A percentile compares a stretch with the other conserved stretches of the same genome.
These are phyloP conservation scores for Pluteus cervinus DNA, from an alignment of 768 basidiomycete genomes.

Conservation along the genomic window DNA sequence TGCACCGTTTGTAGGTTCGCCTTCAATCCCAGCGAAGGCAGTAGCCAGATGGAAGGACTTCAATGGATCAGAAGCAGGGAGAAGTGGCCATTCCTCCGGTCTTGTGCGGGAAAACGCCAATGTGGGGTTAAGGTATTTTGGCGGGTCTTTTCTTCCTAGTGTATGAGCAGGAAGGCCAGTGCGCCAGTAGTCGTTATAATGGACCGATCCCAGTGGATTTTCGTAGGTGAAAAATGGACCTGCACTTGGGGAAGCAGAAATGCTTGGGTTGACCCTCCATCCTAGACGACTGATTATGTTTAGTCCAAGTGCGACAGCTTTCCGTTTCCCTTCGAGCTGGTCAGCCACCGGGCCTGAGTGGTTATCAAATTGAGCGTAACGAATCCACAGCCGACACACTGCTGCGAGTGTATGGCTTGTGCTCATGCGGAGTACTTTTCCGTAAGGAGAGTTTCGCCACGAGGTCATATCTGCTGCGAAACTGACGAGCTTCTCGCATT, in stretches of 20 bases:
- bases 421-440: slow-evolving; percentile 28
- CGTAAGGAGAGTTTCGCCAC: slow-evolving; percentile 36
- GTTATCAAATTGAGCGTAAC: no score
- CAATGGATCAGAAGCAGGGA: slow-evolving; percentile 39
- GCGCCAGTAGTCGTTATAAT: slow-evolving; percentile 31
- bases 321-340: no score
- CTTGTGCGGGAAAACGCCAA: slow-evolving; percentile 36
- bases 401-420: slow-evolving; percentile 30
- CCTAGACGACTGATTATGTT: no score
- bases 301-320: no score
- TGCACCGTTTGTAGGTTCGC: slow-evolving; percentile 1
- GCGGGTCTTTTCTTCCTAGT: slow-evolving; percentile 10
- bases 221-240: slow-evolving; percentile 27
- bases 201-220: slow-evolving; percentile 11
- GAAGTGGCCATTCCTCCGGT: slow-evolving; percentile 29
- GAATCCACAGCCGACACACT: slow-evolving; percentile 34
- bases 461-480: slow-evolving; percentile 22
- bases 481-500: slow-evolving; percentile 32
- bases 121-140: slow-evolving; percentile 36
- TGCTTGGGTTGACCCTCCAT: no score
- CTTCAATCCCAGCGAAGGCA: slow-evolving; percentile 17
- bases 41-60: slow-evolving; percentile 35
- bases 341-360: no score
- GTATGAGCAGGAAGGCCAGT: slow-evolving; percentile 31
- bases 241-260: slow-evolving; percentile 21